Evolutionary conservation across 2,329 filamentous ascomycete genomes (phyloP), one percentile per base, ranked within the genome.

Genomic region (Botrytis medusae): DNA sequence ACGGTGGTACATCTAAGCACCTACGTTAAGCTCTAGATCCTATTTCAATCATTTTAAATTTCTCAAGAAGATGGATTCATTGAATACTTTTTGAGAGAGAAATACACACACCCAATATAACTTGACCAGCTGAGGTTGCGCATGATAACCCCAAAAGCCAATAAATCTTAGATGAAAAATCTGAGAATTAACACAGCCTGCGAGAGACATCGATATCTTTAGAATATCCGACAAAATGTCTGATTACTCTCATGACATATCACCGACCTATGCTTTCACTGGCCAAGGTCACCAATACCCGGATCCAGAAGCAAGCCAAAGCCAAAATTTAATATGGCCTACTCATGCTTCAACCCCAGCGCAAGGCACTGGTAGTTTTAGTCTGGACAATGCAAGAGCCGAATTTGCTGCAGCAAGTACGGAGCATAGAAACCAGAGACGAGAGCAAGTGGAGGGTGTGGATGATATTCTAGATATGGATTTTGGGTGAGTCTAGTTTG

Each of bases 261-360:
- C 44, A 18, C n/a, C 42, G 16, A 48, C 29, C 29, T 25, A 71
- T 57, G 46, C 37, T 22, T 32, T 59, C 29, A 6, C 62, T 14
- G 61, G 20, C n/a, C 37, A 25, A 57, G 34, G 60, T 29, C 70
- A 67, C 44, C 72, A 74, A 57, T 75, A 76, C 42, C 75, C 75
- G 7, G 75, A 76, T 65, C 75, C 75, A 18, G 75, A 76, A 57
- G 37, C 57, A 37, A 76, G 44, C 44, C 54, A 71, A 46, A 68
- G 68, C 32, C 71, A 71, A 51, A 63, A 48, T 42, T 57, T 48
- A 20, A 51, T 67, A 60, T 75, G 69, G 71, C 59, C n/a, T 25
- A 40, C 62, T 20, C 20, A 65, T 51, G 37, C 40, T 37, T 29
- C 40, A 32, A 44, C 20, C 22, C 29, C 51, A 62, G 54, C 18